Base-by-base conservation (phyloP, 129 eudicot genomes). In the Glebionis coronaria region DNA sequence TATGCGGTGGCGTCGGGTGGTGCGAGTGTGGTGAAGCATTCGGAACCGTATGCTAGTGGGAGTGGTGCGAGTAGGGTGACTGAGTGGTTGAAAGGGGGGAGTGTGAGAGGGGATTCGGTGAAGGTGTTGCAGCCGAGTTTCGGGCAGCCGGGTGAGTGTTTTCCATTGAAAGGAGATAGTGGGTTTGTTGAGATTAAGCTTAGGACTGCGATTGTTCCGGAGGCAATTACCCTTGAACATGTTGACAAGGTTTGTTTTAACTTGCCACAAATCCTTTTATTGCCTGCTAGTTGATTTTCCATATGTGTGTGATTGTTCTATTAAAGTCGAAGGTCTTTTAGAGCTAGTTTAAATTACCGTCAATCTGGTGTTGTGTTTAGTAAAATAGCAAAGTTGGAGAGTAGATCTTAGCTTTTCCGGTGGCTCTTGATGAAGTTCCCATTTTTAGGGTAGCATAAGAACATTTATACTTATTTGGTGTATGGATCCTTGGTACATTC, bases 111-210 rank as follows among this genome's bases (percentile, higher is more conserved):
- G 1, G 80, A 82, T 65, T 84, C 97, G 4, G 82, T 62, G 46
- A 89, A 82, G 93, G 83, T 94, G 90, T 64, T 94, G 66, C 80
- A 58, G 54, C 99, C 99, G 3, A 94, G 97, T 73, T 94, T 94
- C 65, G 99, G 99, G 38, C 90, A 94, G 82, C 99, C 99, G 46
- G 99, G 99, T 29, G 79, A 84, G 52, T 94, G 99, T 73, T 94
- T 94, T 14, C 84, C 99, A 11, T 75, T 94, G 21, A 89, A 86
- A 65, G 99, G 97, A 44, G 80, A 80, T 4, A 72, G 73, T 79
- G 99, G 99, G 28, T 94, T 82, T 76, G 90, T 89, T 7, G 67
- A 73, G 52, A 76, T 94, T 31, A 79, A 44, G 83, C 90, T 94
- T 23, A 77, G 97, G 71, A 73, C 87, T 9, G 88, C 90, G 42